Conservation (phyloP, 108 stramenopile species). For the Seminavis robusta region DNA sequence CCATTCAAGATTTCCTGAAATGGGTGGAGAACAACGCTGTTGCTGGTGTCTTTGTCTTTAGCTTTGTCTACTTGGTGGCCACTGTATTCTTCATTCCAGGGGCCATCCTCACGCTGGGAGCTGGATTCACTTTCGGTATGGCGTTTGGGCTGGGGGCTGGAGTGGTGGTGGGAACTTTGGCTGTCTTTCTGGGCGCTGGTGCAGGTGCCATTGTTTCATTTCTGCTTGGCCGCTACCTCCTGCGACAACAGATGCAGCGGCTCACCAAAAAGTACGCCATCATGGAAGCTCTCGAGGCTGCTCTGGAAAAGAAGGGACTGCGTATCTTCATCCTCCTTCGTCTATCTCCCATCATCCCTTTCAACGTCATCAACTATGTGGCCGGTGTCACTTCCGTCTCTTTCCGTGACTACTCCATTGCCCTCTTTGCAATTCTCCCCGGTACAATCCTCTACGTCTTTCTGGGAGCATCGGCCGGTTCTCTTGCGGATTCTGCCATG, state of each 20-base stretch:
- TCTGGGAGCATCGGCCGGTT: constrained; percentile 69
- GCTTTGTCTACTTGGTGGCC: constrained; percentile 56
- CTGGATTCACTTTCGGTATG: constrained; percentile 67
- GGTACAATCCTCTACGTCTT: constrained; percentile 75
- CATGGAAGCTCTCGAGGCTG: constrained; percentile 51
- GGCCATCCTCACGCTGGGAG: constrained; percentile 64
- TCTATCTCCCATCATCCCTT: constrained; percentile 54
- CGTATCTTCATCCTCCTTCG: constrained; percentile 49
- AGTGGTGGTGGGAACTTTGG: constrained; percentile 30
- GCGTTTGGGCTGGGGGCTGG: constrained; percentile 60
- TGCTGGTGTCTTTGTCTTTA: constrained; percentile 59
- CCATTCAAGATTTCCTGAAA: constrained; percentile 45
- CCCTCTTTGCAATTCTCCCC: constrained; percentile 63
- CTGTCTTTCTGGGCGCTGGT: constrained; percentile 49
- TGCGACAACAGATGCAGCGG: constrained; percentile 43
- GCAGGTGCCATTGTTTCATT: constrained; percentile 42
- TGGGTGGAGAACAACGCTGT: constrained; percentile 62
- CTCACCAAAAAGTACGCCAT: constrained; percentile 47
- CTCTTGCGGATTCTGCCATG: constrained; percentile 37
- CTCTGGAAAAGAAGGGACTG: constrained; percentile 57
- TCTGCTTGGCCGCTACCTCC: constrained; percentile 50
- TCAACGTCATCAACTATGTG: constrained; percentile 52
- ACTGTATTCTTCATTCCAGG: constrained; percentile 72
- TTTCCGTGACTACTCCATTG: constrained; percentile 39
- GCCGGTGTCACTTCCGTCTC: constrained; percentile 43